Percentiles rank a stretch among this genome's conserved stretches.
These are phyloP conservation scores for Crithidia thermophila DNA, from an alignment of 208 protist species.

Conservation along the genomic window DNA sequence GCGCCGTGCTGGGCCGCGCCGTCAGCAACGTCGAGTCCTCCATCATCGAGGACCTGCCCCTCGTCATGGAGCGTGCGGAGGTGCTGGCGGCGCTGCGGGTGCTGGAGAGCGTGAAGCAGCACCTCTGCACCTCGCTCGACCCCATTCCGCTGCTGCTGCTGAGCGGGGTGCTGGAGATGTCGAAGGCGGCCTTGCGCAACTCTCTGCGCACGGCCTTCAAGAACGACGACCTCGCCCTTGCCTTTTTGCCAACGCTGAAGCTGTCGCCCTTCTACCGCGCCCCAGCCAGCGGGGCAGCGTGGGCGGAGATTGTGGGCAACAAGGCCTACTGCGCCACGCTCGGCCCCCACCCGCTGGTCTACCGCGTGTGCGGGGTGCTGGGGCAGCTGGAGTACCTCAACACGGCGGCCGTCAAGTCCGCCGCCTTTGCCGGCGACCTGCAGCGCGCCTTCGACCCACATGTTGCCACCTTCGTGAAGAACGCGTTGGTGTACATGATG, in stretches of 20 bases:
- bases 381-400: conserved; percentile 77
- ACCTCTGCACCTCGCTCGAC: conserved; percentile 76
- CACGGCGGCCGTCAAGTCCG: conserved; percentile 45
- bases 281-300: conserved; percentile 13
- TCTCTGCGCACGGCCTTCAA: conserved; percentile 53
- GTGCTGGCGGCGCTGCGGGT: conserved; percentile 70
- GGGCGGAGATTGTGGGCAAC: conserved; percentile 36
- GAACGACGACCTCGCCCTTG: conserved; percentile 60
- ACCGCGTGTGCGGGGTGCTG: conserved; percentile 50
- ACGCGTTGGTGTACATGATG: conserved; percentile 34
- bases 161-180: conserved; percentile 76
- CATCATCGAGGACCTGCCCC: conserved; percentile 46
- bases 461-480: conserved; percentile 39
- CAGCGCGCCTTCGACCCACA: conserved; percentile 38
- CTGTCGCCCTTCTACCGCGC: conserved; percentile 47
- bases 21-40: conserved; percentile 40
- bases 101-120: conserved; percentile 72
- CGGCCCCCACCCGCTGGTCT: conserved; percentile 59
- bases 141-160: conserved; percentile 84
- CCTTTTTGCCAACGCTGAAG: conserved; percentile 44
- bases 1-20: conserved; percentile 50
- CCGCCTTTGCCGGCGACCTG: conserved; percentile 31
- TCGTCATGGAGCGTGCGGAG: conserved; percentile 58
- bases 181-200: conserved; percentile 58
- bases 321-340: conserved; percentile 57